Base-by-base conservation (phyloP, 768 basidiomycete species). In the Suillus americanus region DNA sequence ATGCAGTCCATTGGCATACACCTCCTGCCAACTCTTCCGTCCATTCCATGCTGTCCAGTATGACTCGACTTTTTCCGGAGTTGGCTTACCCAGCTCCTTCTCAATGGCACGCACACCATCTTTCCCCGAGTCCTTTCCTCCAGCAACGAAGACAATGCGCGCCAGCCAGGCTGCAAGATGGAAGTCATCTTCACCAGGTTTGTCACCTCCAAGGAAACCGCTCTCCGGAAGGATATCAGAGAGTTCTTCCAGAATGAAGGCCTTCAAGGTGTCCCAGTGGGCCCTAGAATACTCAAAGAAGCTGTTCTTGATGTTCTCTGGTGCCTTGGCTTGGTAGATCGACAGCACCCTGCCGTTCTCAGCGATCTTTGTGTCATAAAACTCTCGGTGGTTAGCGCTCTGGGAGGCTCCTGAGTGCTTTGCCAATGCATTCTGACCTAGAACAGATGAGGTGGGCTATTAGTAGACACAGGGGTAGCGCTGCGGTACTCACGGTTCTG, bases 121-220 rank as follows among this genome's bases (percentile, higher is more conserved):
- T 14, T 72, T 70, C 18, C 30, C 30, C 10, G 53, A 12, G 30
- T 54, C 30, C 20, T 71, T 73, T 30, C 75, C 81, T 1, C 82
- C 82, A 1, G 70, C 62, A 6, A 82, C 67, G 25, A 74, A 73
- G 13, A 78, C 77, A 30, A 85, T 79, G 37, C 83, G 80, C 30
- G 83, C 80, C 37, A 87, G 72, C 85, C 83, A 87, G 9, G 79
- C 83, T 7, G 66, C 82, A 48, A 87, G 73, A 72, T 85, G 85
- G 75, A 83, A 85, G 69, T 85, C 86, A 62, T 83, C 84, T 69
- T 85, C 83, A 10, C 84, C 80, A 0, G 84, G 83, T 46, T 61
- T 67, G 5, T 72, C 78, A 10, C 84, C 85, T 23, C 79, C 81
- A 45, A 85, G 75, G 74, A 86, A 87, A 5, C 79, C 79, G 10